Percentiles rank a stretch among this genome's conserved stretches.
These are phyloP conservation scores for Breynia disticha DNA, from an alignment of 441 rosid genomes.

Conservation along the genomic window DNA sequence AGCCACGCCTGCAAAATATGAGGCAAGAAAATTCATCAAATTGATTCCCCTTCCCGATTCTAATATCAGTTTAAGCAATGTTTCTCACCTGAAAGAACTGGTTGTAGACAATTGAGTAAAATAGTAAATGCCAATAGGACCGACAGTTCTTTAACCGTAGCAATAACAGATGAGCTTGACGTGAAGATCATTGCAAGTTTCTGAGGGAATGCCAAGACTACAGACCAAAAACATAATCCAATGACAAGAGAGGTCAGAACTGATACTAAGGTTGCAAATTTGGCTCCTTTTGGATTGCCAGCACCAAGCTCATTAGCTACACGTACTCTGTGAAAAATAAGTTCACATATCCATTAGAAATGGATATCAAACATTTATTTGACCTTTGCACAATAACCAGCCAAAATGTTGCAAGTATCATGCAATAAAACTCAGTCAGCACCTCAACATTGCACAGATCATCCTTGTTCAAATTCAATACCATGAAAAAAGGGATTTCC, in stretches of 20 bases:
- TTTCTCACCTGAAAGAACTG: slow-evolving; percentile 37
- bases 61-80: neutral
- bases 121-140: slow-evolving; percentile 29
- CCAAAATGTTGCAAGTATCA: neutral
- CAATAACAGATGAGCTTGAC: slow-evolving; percentile 27
- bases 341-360: too few relatives aligned
- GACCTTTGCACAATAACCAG: neutral
- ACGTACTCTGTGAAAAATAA: slow-evolving; percentile 25
- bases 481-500: neutral
- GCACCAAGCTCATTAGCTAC: slow-evolving; percentile 46
- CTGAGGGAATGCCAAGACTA: slow-evolving; percentile 27
- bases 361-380: too few relatives aligned
- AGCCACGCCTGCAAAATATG: slow-evolving; percentile 31
- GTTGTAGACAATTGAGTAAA: slow-evolving; percentile 42
- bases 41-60: neutral
- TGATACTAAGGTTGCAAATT: slow-evolving; percentile 36
- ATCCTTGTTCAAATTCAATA: neutral
- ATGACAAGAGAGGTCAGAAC: slow-evolving; percentile 25
- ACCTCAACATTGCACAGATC: too few relatives aligned
- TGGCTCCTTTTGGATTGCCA: slow-evolving; percentile 38
- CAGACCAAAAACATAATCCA: slow-evolving; percentile 28
- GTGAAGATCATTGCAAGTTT: slow-evolving; percentile 35
- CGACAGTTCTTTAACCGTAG: slow-evolving; percentile 30
- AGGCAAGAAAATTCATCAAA: neutral
- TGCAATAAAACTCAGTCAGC: too few relatives aligned